Base-by-base conservation (phyloP, 768 basidiomycete genomes). In the Lanmaoa pseudosensibilis region DNA sequence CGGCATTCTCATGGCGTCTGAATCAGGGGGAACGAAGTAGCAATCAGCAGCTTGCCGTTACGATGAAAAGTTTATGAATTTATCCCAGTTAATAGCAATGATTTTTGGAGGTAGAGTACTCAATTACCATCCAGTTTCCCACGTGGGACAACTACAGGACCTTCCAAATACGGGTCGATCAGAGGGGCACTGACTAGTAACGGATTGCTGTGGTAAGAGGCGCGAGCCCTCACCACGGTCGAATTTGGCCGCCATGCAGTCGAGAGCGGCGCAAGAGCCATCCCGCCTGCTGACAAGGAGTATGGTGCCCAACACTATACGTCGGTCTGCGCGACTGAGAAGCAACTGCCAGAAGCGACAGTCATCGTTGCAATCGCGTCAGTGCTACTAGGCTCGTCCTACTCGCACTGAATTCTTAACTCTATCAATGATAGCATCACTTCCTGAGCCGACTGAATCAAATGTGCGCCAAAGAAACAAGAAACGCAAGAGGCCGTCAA, bases 161-260 rank as follows among this genome's bases (percentile, higher is more conserved):
- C 63, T 70, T 71, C 69, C 65, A 65, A 73, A 73, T 59, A 1
- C 13, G 61, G 67, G 21, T 48, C 7, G 36, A 56, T 58, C 62
- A 59, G 57, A 54, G 36, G 21, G 4, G 46, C n/a, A 46, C 10
- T 30, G 18, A 46, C 10, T 30, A 15, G 34, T 32, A 15, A 19
- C 36, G 30, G n/a, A 21, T 32, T 21, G 27, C 23, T 48, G 57
- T 34, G 48, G 55, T 38, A 5, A n/a, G n/a, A n/a, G n/a, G n/a
- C n/a, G 4, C 6, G 27, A 30, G 39, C 33, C 37, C 34, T 38
- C 49, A 36, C 40, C 55, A 45, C 52, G 25, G 43, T 52, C 46
- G 19, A 32, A 12, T 25, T 50, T 15, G 21, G 37, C 52, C 48
- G 13, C 27, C 58, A 73, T 73, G 69, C 8, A 13, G 18, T 52